A percentile compares a stretch with the other conserved stretches of the same genome.
These are phyloP conservation scores for Kappamyces sp. DNA, from an alignment of 192 early-diverging fungal genomes.

Conservation along the genomic window DNA sequence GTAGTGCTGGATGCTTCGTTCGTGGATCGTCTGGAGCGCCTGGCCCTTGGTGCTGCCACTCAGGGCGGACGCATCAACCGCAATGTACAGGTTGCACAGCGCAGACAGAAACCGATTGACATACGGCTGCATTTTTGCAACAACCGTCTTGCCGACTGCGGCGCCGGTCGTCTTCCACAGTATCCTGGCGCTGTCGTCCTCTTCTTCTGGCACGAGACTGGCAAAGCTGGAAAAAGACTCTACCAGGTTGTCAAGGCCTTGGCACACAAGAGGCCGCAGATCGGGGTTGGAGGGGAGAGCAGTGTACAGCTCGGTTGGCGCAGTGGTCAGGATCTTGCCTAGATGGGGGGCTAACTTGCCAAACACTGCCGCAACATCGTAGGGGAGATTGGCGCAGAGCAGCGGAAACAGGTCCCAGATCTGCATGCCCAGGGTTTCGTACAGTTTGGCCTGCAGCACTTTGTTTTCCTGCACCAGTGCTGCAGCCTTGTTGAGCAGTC, in stretches of 20 bases:
- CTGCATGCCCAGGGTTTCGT: slow-evolving; percentile 80
- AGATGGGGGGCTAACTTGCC: slow-evolving; percentile 61
- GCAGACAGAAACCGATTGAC: slow-evolving; percentile 38
- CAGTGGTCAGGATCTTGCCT: slow-evolving; percentile 57
- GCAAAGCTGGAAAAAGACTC: slow-evolving; percentile 25
- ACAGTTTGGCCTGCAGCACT: slow-evolving; percentile 68
- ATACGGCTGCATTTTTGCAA: slow-evolving; percentile 24
- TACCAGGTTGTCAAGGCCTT: slow-evolving; percentile 52
- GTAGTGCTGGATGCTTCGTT: slow-evolving; percentile 36
- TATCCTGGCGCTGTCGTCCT: slow-evolving; percentile 17
- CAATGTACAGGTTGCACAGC: slow-evolving; percentile 50
- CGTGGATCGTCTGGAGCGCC: slow-evolving; percentile 38
- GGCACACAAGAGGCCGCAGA: slow-evolving; percentile 70
- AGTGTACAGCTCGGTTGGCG: slow-evolving; percentile 25
- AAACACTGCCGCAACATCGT: slow-evolving; percentile 51
- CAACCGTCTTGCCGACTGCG: slow-evolving; percentile 8
- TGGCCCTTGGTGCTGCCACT: slow-evolving; percentile 29
- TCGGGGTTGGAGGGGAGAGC: slow-evolving; percentile 56
- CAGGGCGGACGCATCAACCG: slow-evolving; percentile 17
- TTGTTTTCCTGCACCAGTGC: slow-evolving; percentile 46
- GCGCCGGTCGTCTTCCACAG: slow-evolving; percentile 4
- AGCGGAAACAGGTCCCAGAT: slow-evolving; percentile 81
- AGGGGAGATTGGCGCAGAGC: slow-evolving; percentile 73
- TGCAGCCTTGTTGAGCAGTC: slow-evolving; percentile 58
- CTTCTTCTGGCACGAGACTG: slow-evolving; percentile 9